phyloP scores from a whole-genome alignment of 2,329 filamentous ascomycete genomes.

The Aspergillus japonicus region DNA sequence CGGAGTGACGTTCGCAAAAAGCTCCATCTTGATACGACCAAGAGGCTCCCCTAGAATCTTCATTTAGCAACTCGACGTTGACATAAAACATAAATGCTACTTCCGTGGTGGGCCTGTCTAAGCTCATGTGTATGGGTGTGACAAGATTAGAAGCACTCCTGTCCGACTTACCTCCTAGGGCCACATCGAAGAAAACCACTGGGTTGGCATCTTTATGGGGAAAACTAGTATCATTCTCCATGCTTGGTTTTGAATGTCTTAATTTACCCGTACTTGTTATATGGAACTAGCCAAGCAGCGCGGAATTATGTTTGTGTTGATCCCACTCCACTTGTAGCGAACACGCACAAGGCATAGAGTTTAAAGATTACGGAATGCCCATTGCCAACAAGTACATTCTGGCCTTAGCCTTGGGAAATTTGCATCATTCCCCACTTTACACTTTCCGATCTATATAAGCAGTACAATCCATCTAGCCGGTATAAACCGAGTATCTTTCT shows the following conservation, averaged over 20 bases:
- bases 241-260: not conserved
- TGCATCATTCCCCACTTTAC: no score
- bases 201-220: conserved; percentile 33
- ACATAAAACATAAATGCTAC: not conserved
- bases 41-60: conserved; percentile 70
- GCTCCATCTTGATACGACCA: conserved; percentile 83
- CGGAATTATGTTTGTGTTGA: not conserved
- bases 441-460: no score
- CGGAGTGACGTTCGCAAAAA: conserved; percentile 81
- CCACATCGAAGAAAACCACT: conserved; percentile 51
- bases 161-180: conserved; percentile 44
- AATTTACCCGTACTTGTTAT: not conserved
- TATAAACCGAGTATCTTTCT: no score
- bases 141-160: not conserved
- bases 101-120: not conserved
- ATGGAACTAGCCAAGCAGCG: not conserved
- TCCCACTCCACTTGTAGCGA: not conserved
- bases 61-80: not conserved
- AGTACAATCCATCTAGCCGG: no score
- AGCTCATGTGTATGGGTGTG: not conserved
- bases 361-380: not conserved
- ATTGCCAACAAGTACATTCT: no score
- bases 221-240: not conserved
- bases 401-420: no score
- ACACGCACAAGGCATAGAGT: not conserved